A percentile compares a stretch with the other conserved stretches of the same genome.
These are phyloP conservation scores for Scalesia atractyloides DNA, from an alignment of 129 eudicot genomes.

Conservation along the genomic window DNA sequence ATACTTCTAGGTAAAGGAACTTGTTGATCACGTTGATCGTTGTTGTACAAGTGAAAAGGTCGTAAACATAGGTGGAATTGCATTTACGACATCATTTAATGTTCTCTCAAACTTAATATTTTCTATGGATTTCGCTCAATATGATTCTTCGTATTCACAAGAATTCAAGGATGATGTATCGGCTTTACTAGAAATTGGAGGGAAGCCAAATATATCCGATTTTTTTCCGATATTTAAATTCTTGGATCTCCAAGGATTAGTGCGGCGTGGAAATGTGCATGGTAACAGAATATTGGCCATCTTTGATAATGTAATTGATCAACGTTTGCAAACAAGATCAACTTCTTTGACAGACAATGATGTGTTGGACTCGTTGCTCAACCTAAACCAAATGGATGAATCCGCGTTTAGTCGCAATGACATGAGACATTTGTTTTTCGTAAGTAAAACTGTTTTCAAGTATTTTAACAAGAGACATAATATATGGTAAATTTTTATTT, in stretches of 20 bases:
- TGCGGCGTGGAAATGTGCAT: conserved; percentile 1
- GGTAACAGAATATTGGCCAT: conserved; percentile 12
- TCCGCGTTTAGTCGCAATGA: not conserved
- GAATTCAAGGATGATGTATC: conserved; percentile 24
- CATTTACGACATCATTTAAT: conserved; percentile 29
- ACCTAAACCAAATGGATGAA: conserved; percentile 16
- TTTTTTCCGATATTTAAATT: conserved; percentile 30
- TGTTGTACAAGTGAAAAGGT: not conserved
- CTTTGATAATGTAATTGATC: conserved; percentile 22
- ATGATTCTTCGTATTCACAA: conserved; percentile 9
- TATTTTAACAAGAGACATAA: not conserved
- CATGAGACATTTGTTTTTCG: conserved; percentile 14
- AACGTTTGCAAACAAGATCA: conserved; percentile 16
- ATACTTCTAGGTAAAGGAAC: conserved; percentile 16
- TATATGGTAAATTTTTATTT: no score
- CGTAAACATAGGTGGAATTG: not conserved
- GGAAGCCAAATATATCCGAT: conserved; percentile 27
- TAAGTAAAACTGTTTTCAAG: conserved; percentile 17
- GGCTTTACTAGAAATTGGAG: conserved; percentile 23
- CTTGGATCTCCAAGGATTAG: conserved; percentile 35
- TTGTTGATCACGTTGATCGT: conserved; percentile 18
- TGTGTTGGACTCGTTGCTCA: conserved; percentile 26
- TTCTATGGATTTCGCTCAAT: not conserved
- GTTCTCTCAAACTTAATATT: conserved; percentile 20
- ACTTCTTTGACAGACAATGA: conserved; percentile 7